Evolutionary conservation across 345 rosid species (phyloP).

Genomic region (Camelina sativa): DNA sequence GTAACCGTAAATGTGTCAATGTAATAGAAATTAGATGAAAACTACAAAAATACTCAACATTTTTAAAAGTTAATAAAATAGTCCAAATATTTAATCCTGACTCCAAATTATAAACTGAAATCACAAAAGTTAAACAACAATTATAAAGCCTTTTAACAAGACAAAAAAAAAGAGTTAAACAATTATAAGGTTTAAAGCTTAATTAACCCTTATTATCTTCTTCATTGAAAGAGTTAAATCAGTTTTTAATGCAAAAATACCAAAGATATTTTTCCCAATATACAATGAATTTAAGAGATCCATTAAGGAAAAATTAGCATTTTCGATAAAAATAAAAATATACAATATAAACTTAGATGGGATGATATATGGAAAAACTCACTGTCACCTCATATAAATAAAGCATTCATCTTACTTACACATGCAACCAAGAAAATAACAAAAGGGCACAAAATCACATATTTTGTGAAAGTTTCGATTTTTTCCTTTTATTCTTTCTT

Average conservation of each 20-base stretch:
- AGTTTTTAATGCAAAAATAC: background rate
- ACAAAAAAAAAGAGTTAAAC: too few relatives aligned
- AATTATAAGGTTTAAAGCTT: background rate
- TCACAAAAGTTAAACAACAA: background rate
- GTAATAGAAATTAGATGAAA: background rate
- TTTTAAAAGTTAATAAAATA: background rate
- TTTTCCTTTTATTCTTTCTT: background rate
- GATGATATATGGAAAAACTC: slow-evolving; percentile 8
- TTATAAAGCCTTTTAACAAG: too few relatives aligned
- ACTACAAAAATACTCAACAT: background rate
- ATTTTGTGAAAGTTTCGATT: background rate
- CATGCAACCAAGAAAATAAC: slow-evolving; percentile 11
- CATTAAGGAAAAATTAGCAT: background rate
- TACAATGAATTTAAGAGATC: background rate
- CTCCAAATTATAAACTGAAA: background rate
- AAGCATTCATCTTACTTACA: slow-evolving; percentile 25
- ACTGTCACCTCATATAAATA: slow-evolving; percentile 5
- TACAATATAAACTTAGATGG: background rate
- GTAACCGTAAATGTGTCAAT: too few relatives aligned
- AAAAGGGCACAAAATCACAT: background rate
- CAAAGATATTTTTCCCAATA: background rate
- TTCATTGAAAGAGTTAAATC: background rate
- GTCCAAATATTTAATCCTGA: background rate
- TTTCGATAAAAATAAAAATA: background rate
- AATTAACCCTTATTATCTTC: background rate